A percentile compares a stretch with the other conserved stretches of the same genome.
Conservation (phyloP, 305 asterid genomes). For the Solanum hybrid region DNA sequence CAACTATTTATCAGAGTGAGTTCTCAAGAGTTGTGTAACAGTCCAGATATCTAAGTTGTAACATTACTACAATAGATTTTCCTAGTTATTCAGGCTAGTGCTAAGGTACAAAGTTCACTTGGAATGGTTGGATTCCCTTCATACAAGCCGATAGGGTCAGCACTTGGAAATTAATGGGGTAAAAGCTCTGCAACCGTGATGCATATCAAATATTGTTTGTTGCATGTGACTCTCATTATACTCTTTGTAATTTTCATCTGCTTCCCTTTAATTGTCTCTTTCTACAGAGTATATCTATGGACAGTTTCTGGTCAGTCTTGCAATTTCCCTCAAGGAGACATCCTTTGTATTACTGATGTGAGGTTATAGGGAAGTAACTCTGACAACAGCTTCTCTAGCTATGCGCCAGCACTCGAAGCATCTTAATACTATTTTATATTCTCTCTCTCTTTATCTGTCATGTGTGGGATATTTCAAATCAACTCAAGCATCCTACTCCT, state of each 20-base stretch:
- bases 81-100: neutral
- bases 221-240: neutral
- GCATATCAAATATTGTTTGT: neutral
- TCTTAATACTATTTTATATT: neutral
- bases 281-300: neutral
- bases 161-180: neutral
- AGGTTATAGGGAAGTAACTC: neutral
- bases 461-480: neutral
- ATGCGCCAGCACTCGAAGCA: neutral
- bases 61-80: neutral
- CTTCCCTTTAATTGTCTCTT: neutral
- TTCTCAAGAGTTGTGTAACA: neutral
- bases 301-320: neutral
- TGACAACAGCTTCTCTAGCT: neutral
- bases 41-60: neutral
- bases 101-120: neutral
- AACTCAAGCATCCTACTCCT: neutral
- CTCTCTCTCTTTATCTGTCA: neutral
- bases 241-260: neutral
- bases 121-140: neutral
- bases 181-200: neutral
- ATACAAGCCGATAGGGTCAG: neutral
- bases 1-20: neutral
- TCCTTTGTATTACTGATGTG: neutral
- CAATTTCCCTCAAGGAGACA: neutral